Percentiles rank a stretch among this genome's conserved stretches.
phyloP scores from a whole-genome alignment of 768 basidiomycete species.

The Collybiopsis confluens region DNA sequence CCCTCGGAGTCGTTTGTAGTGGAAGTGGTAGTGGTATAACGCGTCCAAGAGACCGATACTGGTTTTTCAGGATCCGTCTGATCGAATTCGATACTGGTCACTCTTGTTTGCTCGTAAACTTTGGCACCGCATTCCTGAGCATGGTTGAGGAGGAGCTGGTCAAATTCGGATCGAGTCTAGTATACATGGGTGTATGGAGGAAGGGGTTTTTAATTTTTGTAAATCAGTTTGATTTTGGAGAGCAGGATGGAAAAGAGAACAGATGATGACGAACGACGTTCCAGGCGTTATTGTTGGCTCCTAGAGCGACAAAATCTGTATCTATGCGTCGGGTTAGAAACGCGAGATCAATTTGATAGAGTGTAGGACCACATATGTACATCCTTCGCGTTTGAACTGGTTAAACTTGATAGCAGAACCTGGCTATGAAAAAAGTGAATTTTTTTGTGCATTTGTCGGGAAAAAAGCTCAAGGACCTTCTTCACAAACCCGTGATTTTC shows the following conservation, averaged over 20 bases:
- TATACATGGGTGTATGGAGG: not conserved
- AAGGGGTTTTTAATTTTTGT: no score
- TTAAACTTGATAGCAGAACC: slow-evolving; percentile 64
- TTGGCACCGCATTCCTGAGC: slow-evolving; percentile 46
- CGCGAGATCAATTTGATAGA: no score
- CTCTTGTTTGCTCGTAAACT: slow-evolving; percentile 53
- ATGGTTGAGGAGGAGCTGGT: slow-evolving; percentile 54
- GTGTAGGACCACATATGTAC: no score
- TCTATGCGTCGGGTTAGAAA: no score
- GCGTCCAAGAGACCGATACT: slow-evolving; percentile 50
- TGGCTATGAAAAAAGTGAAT: slow-evolving; percentile 31
- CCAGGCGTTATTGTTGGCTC: slow-evolving; percentile 52
- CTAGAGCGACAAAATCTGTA: slow-evolving; percentile 56
- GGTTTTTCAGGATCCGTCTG: slow-evolving; percentile 36
- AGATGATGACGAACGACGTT: slow-evolving; percentile 49
- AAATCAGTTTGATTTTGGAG: not conserved
- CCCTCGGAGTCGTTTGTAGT: slow-evolving; percentile 13
- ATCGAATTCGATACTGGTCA: slow-evolving; percentile 44
- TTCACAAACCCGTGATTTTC: slow-evolving; percentile 42
- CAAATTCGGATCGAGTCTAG: slow-evolving; percentile 58
- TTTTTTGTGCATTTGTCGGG: slow-evolving; percentile 1
- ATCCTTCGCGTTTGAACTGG: slow-evolving; percentile 61
- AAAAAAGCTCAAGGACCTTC: slow-evolving; percentile 33
- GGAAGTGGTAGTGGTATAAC: slow-evolving; percentile 39
- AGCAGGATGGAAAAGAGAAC: not conserved